Conservation (phyloP, 176 grass and related monocot genomes). For the Tillandsia leiboldiana region DNA sequence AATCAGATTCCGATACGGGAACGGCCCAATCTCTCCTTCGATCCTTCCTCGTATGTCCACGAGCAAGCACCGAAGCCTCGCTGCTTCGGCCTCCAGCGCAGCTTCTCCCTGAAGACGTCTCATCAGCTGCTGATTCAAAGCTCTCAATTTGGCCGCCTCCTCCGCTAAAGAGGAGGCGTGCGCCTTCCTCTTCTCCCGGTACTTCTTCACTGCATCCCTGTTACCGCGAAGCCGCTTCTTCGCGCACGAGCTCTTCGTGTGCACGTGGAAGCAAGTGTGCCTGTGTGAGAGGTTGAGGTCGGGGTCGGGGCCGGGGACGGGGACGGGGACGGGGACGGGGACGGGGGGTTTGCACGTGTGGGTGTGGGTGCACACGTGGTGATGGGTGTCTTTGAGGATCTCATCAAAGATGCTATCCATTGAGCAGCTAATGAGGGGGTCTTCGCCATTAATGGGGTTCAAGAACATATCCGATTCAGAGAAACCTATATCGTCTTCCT, state of each 20-base stretch:
- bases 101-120: slow-evolving; percentile 51
- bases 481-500: too few species aligned
- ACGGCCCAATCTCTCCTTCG: slow-evolving; percentile 67
- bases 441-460: neutral
- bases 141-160: slow-evolving; percentile 38
- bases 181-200: slow-evolving; percentile 70
- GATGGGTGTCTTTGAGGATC: slow-evolving; percentile 30
- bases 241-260: slow-evolving; percentile 14
- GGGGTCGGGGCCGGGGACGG: too few species aligned
- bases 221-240: slow-evolving; percentile 48
- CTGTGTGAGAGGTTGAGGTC: too few species aligned
- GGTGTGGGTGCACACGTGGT: slow-evolving; percentile 67
- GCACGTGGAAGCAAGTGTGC: too few species aligned
- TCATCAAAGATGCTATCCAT: slow-evolving; percentile 57
- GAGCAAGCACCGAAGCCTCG: slow-evolving; percentile 52
- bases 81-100: slow-evolving; percentile 42
- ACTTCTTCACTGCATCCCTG: slow-evolving; percentile 58
- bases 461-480: too few species aligned
- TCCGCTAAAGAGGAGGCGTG: slow-evolving; percentile 42
- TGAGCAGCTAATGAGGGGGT: slow-evolving; percentile 26
- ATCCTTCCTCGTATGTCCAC: slow-evolving; percentile 68
- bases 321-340: neutral
- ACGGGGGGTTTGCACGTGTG: slow-evolving; percentile 75
- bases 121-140: slow-evolving; percentile 43
- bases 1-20: slow-evolving; percentile 52